A percentile compares a stretch with the other conserved stretches of the same genome.
These are phyloP conservation scores for Davidsoniella virescens DNA, from an alignment of 2,329 filamentous ascomycete genomes.

Conservation along the genomic window DNA sequence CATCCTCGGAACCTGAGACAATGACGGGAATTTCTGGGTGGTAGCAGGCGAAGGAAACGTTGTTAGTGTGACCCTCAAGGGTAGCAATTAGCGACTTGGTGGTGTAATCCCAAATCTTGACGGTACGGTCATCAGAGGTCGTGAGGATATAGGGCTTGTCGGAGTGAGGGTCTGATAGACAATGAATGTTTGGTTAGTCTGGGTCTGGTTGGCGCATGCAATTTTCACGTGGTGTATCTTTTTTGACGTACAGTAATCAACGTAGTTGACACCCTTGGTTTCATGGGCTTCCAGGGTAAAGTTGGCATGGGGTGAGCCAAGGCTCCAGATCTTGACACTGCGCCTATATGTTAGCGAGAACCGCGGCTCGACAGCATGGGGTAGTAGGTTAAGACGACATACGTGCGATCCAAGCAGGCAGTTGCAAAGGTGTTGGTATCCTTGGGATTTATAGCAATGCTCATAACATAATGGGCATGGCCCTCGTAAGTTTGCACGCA, in stretches of 20 bases:
- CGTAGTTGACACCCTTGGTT: slow-evolving; percentile 93
- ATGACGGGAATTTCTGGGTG: slow-evolving; percentile 95
- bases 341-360: background rate
- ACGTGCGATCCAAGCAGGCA: slow-evolving; percentile 67
- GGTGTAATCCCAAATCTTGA: slow-evolving; percentile 98
- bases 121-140: slow-evolving; percentile 87
- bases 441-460: slow-evolving; percentile 91
- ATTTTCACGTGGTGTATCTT: background rate
- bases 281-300: slow-evolving; percentile 96
- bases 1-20: slow-evolving; percentile 94
- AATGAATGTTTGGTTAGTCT: no score
- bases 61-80: slow-evolving; percentile 90
- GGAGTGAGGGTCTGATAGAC: slow-evolving; percentile 39
- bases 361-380: background rate
- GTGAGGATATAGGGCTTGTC: slow-evolving; percentile 82
- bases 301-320: slow-evolving; percentile 85
- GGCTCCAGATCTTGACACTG: slow-evolving; percentile 94
- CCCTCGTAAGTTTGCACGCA: slow-evolving; percentile 95
- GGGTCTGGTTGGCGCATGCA: background rate
- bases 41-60: slow-evolving; percentile 95
- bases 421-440: slow-evolving; percentile 86
- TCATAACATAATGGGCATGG: slow-evolving; percentile 94
- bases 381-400: background rate
- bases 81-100: slow-evolving; percentile 95
- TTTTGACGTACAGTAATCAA: slow-evolving; percentile 50